Base-by-base conservation (phyloP, 2,329 filamentous ascomycete genomes). In the Alternaria gansuensis region DNA sequence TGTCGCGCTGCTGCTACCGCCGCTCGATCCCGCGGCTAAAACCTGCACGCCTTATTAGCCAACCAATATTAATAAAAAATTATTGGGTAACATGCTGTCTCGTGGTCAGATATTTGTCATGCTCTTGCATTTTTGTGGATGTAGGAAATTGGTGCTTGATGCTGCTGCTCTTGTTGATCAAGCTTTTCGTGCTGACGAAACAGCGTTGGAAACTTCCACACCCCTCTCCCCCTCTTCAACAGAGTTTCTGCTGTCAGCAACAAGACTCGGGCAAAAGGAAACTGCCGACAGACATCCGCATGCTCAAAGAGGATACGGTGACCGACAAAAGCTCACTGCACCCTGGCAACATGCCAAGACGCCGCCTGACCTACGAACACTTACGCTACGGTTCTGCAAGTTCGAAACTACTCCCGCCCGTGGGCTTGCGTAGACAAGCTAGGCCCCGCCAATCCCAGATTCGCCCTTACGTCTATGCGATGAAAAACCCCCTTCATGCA, bases 21-120 rank as follows among this genome's bases (percentile, higher is more conserved):
- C 46, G 50, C 43, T 58, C 50, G 43, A 58, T 54, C 40, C 23
- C 54, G 55, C 55, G 55, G 55, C 55, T 59, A 46, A 43, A 53
- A 48, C 26, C 46, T 60, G 59, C 54, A 54, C 41, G 37, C 41
- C n/a, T 33, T 41, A 28, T 41, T 46, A 53, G 44, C 64, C 62
- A 67, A 65, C 63, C 57, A 64, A 46, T 54, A 58, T 54, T 54
- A 54, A 59, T 57, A 23, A 36, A 58, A 49, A 49, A 39, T 49
- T 49, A 59, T 56, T 53, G 41, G 54, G 51, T 60, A 59, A 53
- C 46, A 45, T 36, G 40, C 36, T 48, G 33, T 39, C 45, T 17
- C 49, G 41, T 17, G 31, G 31, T 41, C 29, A 55, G 41, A 51
- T 31, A 51, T 57, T 45, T 59, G 55, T 62, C 59, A 62, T 59